A percentile compares a stretch with the other conserved stretches of the same genome.
phyloP scores from a whole-genome alignment of 257 asterid species.

The Verbascum thapsus region DNA sequence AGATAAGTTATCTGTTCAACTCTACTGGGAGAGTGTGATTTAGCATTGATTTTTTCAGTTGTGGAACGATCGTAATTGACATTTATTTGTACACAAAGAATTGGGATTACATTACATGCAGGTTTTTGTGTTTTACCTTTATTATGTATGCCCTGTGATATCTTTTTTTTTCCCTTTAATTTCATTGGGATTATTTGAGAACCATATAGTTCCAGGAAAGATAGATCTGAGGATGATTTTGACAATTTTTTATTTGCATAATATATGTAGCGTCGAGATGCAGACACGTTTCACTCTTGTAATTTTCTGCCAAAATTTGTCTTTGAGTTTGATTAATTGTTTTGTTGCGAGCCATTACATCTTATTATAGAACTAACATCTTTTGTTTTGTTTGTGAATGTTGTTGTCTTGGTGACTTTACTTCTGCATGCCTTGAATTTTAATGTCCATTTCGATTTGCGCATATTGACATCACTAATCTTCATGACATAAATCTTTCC shows the following conservation, averaged over 20 bases:
- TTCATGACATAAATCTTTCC: too few relatives aligned
- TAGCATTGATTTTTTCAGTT: slow-evolving; percentile 32
- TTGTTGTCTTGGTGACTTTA: neutral
- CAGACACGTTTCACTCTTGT: slow-evolving; percentile 9
- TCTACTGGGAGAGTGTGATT: slow-evolving; percentile 26
- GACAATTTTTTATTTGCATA: slow-evolving; percentile 38
- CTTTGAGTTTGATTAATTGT: too few relatives aligned
- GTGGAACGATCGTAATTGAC: slow-evolving; percentile 38
- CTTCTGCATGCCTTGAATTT: too few relatives aligned
- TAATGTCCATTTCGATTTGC: too few relatives aligned
- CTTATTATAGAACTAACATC: too few relatives aligned
- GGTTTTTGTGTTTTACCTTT: slow-evolving; percentile 27
- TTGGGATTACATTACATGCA: slow-evolving; percentile 32
- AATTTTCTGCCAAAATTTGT: slow-evolving; percentile 12
- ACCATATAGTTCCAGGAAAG: slow-evolving; percentile 35
- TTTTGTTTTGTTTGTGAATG: too few relatives aligned
- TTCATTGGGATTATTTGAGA: slow-evolving; percentile 39
- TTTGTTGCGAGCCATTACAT: too few relatives aligned
- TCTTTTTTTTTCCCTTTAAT: slow-evolving; percentile 26
- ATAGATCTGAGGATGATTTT: slow-evolving; percentile 41
- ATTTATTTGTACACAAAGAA: slow-evolving; percentile 45
- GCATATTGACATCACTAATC: too few relatives aligned
- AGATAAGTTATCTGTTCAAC: slow-evolving; percentile 44
- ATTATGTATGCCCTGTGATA: slow-evolving; percentile 5
- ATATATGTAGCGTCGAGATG: slow-evolving; percentile 37